Evolutionary conservation across 176 grass and related monocot species (phyloP).

Genomic region (Phragmites australis): DNA sequence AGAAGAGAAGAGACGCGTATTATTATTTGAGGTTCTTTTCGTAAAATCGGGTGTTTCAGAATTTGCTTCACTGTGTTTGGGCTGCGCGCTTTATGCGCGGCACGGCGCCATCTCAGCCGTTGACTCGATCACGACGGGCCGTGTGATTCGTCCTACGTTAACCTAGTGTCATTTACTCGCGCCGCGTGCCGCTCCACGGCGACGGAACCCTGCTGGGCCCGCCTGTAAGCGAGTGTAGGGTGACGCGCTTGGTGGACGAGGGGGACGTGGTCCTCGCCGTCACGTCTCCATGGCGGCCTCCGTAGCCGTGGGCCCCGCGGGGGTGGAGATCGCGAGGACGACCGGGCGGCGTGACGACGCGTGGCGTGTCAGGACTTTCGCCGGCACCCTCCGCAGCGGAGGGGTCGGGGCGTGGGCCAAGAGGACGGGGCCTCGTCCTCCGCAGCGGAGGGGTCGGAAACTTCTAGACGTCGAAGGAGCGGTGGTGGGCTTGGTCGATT

Average conservation of each 20-base stretch:
- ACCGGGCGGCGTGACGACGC: neutral
- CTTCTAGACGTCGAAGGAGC: neutral
- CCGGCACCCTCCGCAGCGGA: neutral
- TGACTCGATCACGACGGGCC: neutral
- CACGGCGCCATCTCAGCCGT: slow-evolving; percentile 17
- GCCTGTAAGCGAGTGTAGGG: neutral
- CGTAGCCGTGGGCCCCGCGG: too few relatives aligned
- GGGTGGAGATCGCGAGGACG: slow-evolving; percentile 17
- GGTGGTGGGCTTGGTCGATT: neutral
- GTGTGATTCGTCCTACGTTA: neutral
- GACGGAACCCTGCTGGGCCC: neutral
- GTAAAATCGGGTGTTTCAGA: too few relatives aligned
- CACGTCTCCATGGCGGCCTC: too few relatives aligned
- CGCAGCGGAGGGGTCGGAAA: neutral
- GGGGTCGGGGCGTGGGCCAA: neutral
- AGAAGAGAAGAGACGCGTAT: too few relatives aligned
- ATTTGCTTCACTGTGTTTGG: too few relatives aligned
- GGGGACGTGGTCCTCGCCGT: neutral
- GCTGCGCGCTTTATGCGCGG: slow-evolving; percentile 17
- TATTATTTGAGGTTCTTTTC: too few relatives aligned
- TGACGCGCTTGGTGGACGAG: neutral
- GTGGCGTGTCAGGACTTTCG: neutral
- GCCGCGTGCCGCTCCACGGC: neutral
- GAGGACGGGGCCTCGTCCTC: neutral
- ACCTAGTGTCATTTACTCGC: neutral